These are phyloP conservation scores for Xanthoconium purpureum DNA, from an alignment of 768 basidiomycete species.

Conservation along the genomic window DNA sequence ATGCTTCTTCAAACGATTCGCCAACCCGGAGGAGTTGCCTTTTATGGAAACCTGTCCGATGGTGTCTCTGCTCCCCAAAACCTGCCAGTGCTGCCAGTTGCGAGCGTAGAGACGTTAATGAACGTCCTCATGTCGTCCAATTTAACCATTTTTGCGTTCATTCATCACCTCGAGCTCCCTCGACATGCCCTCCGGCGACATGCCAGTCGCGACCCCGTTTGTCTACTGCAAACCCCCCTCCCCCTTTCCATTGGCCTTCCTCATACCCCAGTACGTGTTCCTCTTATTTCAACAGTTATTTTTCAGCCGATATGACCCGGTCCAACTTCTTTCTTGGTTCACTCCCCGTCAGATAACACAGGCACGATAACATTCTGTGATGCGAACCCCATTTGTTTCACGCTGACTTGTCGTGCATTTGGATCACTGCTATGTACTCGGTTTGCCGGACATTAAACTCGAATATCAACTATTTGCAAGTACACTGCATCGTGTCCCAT, in stretches of 20 bases:
- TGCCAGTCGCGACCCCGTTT: background rate
- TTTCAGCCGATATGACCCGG: background rate
- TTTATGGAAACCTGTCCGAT: slow-evolving; percentile 1
- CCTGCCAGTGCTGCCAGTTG: background rate
- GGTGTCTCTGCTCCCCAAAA: background rate
- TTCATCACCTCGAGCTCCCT: background rate
- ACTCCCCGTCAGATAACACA: background rate
- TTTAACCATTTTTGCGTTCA: background rate
- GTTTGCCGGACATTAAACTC: slow-evolving; percentile 25
- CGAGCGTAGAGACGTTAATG: background rate
- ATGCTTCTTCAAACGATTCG: slow-evolving; percentile 20
- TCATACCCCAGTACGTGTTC: no score
- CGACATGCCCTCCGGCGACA: slow-evolving; percentile 4
- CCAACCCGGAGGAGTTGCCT: slow-evolving; percentile 10
- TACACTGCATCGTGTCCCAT: slow-evolving; percentile 10
- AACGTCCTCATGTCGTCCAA: slow-evolving; percentile 2
- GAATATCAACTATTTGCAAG: slow-evolving; percentile 3
- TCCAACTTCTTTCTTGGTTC: slow-evolving; percentile 15
- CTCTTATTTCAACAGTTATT: background rate
- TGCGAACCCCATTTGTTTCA: background rate
- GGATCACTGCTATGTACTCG: background rate
- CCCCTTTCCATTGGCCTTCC: background rate
- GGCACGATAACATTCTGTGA: background rate
- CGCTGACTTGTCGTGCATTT: background rate
- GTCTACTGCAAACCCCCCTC: background rate